Evolutionary conservation across 257 asterid species (phyloP).

Genomic region (Solanum dulcamara): DNA sequence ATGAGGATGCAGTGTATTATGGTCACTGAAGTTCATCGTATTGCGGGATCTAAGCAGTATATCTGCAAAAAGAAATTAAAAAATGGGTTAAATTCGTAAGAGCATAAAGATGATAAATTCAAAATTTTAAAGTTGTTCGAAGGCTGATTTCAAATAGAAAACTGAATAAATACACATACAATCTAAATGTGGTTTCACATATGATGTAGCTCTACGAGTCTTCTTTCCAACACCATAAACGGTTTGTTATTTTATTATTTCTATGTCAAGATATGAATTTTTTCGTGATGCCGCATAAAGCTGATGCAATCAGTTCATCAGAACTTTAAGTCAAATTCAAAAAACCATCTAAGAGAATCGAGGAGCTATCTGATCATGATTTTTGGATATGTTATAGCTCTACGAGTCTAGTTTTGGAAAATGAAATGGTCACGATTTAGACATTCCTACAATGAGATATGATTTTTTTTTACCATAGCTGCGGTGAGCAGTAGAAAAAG

Average conservation of each 20-base stretch:
- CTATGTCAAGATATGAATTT: not conserved
- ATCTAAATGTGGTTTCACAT: not conserved
- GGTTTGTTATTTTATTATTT: not conserved
- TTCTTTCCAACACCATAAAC: not conserved
- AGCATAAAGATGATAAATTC: not conserved
- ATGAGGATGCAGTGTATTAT: not conserved
- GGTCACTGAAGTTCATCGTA: not conserved
- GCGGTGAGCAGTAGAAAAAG: too few relatives aligned
- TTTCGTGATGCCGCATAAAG: not conserved
- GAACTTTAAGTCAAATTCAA: too few relatives aligned
- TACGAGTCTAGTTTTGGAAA: too few relatives aligned
- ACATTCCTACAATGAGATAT: too few relatives aligned
- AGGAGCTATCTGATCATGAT: too few relatives aligned
- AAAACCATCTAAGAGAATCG: too few relatives aligned
- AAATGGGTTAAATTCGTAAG: not conserved
- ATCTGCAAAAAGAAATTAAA: too few relatives aligned
- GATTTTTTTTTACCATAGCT: too few relatives aligned
- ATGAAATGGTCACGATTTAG: too few relatives aligned
- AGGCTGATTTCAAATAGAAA: not conserved
- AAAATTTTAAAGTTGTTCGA: not conserved
- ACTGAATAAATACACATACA: not conserved
- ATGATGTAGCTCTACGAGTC: not conserved
- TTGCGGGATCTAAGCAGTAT: not conserved
- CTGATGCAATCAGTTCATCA: not conserved
- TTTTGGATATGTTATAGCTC: too few relatives aligned